These are phyloP conservation scores for Fonsecaea pedrosoi DNA, from an alignment of 2,329 filamentous ascomycete species.

Conservation along the genomic window DNA sequence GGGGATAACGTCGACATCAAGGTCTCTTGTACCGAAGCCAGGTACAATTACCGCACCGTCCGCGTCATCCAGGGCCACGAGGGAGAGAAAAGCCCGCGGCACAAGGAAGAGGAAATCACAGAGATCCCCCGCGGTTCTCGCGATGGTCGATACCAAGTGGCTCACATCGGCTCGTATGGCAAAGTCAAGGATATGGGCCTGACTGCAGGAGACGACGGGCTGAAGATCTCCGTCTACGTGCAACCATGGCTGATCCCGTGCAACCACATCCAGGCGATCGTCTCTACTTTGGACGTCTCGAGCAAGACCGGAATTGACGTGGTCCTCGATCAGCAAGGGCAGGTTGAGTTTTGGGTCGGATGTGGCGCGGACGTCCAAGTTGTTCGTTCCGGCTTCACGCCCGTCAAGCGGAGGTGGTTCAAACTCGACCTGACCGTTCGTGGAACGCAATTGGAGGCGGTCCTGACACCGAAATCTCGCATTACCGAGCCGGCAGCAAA, in stretches of 20 bases:
- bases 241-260: slow-evolving; percentile 19
- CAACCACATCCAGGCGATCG: slow-evolving; percentile 21
- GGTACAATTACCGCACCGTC: slow-evolving; percentile 26
- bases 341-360: slow-evolving; percentile 20
- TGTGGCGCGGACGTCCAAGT: slow-evolving; percentile 9
- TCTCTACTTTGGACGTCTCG: slow-evolving; percentile 22
- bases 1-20: slow-evolving; percentile 11
- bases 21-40: slow-evolving; percentile 29
- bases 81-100: slow-evolving; percentile 20
- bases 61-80: slow-evolving; percentile 30
- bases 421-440: background rate
- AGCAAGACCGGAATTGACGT: slow-evolving; percentile 20
- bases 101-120: slow-evolving; percentile 20
- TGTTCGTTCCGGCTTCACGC: slow-evolving; percentile 1
- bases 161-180: slow-evolving; percentile 25
- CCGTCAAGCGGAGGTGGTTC: slow-evolving; percentile 7
- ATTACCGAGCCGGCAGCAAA: background rate
- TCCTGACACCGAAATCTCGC: no score
- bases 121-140: slow-evolving; percentile 17
- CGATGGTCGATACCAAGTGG: slow-evolving; percentile 25
- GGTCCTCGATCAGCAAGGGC: slow-evolving; percentile 6
- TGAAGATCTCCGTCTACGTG: slow-evolving; percentile 23
- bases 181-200: background rate
- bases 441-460: background rate
- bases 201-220: background rate